These are phyloP conservation scores for Leishmania tropica DNA, from an alignment of 208 protist species.

Conservation along the genomic window DNA sequence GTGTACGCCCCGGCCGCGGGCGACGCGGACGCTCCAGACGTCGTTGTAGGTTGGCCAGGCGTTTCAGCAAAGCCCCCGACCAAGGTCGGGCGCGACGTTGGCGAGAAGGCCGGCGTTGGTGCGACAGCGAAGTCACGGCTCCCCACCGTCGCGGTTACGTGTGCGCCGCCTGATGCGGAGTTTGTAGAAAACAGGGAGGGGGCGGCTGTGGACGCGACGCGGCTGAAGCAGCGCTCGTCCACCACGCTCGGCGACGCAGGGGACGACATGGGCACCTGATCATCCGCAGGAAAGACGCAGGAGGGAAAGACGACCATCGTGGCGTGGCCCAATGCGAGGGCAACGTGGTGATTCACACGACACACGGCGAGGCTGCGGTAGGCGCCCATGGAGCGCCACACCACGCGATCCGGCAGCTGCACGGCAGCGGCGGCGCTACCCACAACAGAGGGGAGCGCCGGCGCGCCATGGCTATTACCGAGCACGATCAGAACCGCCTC, in stretches of 20 bases:
- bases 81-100: constrained; percentile 18
- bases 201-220: constrained; percentile 13
- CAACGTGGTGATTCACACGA: constrained; percentile 63
- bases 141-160: neutral
- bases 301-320: constrained; percentile 69
- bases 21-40: neutral
- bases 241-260: constrained; percentile 3
- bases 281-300: constrained; percentile 10
- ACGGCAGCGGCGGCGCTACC: neutral
- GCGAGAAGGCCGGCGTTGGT: constrained; percentile 33
- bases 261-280: neutral
- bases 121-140: constrained; percentile 23
- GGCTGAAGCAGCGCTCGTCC: constrained; percentile 5
- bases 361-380: constrained; percentile 74
- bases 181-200: constrained; percentile 18
- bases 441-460: neutral
- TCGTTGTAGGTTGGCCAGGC: neutral
- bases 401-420: constrained; percentile 32
- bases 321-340: constrained; percentile 53
- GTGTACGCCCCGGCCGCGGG: constrained; percentile 9
- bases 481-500: constrained; percentile 49
- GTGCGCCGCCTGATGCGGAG: neutral
- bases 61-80: neutral
- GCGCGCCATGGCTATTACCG: constrained; percentile 13
- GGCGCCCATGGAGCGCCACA: constrained; percentile 68